Percentiles rank a stretch among this genome's conserved stretches.
Evolutionary conservation across 305 asterid genomes (phyloP).

Genomic region (Nicotiana rustica): DNA sequence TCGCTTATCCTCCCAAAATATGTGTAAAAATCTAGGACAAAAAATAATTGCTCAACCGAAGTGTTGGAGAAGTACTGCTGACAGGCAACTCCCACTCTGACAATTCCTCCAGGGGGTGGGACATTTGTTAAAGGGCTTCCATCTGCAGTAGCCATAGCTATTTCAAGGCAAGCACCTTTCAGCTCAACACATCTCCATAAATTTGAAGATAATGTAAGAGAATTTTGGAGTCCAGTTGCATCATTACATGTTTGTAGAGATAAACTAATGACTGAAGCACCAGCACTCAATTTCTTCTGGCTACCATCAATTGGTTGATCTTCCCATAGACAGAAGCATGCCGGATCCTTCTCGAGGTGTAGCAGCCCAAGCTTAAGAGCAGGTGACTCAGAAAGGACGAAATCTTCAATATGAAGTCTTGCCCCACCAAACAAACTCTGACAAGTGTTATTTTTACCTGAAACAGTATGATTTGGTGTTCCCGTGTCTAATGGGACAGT

Average conservation of each 20-base stretch:
- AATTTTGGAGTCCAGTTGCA: conserved; percentile 45
- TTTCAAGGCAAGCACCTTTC: conserved; percentile 75
- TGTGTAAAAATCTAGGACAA: conserved; percentile 82
- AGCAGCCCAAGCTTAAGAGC: conserved; percentile 66
- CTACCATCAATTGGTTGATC: conserved; percentile 95
- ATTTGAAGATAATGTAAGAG: conserved; percentile 51
- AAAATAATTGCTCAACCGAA: conserved; percentile 92
- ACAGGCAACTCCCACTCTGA: conserved; percentile 91
- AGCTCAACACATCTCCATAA: conserved; percentile 90
- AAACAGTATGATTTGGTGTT: conserved; percentile 47
- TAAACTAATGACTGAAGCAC: conserved; percentile 77
- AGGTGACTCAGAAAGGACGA: conserved; percentile 85
- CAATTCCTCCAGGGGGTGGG: conserved; percentile 98
- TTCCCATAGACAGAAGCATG: conserved; percentile 97
- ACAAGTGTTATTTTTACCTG: conserved; percentile 46
- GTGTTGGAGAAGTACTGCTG: conserved; percentile 83
- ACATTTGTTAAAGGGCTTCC: conserved; percentile 84
- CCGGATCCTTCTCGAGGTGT: conserved; percentile 92
- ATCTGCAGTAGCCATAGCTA: conserved; percentile 98
- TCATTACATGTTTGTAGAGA: conserved; percentile 69
- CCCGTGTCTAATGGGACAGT: conserved; percentile 74
- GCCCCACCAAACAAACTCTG: conserved; percentile 86
- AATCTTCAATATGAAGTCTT: conserved; percentile 80
- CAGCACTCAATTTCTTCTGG: conserved; percentile 80
- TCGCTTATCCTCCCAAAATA: conserved; percentile 84